phyloP scores from a whole-genome alignment of 805 yeast species.

The Candida tallmaniae region DNA sequence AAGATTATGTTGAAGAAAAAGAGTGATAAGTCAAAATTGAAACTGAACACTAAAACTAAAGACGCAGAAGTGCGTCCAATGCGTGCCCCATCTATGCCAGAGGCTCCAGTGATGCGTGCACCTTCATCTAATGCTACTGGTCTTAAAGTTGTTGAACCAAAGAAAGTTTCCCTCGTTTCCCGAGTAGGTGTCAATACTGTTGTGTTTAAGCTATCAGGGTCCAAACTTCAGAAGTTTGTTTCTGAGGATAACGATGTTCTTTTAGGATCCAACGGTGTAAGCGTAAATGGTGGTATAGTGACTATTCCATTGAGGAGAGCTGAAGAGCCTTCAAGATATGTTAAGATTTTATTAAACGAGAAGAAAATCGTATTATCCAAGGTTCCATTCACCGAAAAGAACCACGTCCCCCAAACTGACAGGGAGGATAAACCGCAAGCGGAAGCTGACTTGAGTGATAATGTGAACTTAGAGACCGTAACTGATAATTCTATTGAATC shows the following conservation, averaged over 20 bases:
- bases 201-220: slow-evolving; percentile 1
- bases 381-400: slow-evolving; percentile 30
- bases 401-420: no score
- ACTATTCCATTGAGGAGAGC: slow-evolving; percentile 7
- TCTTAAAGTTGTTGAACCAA: neutral
- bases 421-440: no score
- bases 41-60: slow-evolving; percentile 6
- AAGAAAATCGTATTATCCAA: slow-evolving; percentile 37
- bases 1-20: slow-evolving; percentile 9
- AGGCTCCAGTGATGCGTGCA: slow-evolving; percentile 1
- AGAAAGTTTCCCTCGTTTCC: slow-evolving; percentile 1
- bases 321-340: slow-evolving; percentile 28
- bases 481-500: no score
- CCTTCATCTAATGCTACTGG: slow-evolving; percentile 3
- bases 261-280: slow-evolving; percentile 7
- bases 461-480: no score
- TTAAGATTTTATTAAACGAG: slow-evolving; percentile 33
- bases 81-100: slow-evolving; percentile 1
- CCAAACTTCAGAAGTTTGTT: neutral
- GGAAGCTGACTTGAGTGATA: slow-evolving; percentile 1
- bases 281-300: slow-evolving; percentile 7
- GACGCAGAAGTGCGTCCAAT: neutral
- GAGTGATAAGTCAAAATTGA: slow-evolving; percentile 10
- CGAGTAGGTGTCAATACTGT: neutral
- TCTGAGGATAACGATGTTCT: neutral